Evolutionary conservation across 2,329 filamentous ascomycete genomes (phyloP).

Genomic region (Lizonia empirigonia): DNA sequence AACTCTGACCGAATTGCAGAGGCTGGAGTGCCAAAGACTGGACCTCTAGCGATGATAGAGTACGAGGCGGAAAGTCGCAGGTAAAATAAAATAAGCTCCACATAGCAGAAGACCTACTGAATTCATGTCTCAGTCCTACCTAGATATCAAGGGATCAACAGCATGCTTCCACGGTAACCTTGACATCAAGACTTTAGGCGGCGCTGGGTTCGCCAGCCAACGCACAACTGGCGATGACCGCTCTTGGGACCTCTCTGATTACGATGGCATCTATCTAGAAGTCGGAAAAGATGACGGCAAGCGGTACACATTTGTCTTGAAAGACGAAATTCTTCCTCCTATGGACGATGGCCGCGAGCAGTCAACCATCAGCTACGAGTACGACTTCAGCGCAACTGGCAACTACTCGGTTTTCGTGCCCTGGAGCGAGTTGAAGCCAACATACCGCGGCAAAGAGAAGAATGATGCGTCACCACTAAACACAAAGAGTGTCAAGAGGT

Average conservation of each 20-base stretch:
- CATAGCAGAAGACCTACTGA: neutral
- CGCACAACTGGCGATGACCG: slow-evolving; percentile 64
- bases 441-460: slow-evolving; percentile 72
- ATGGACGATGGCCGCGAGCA: slow-evolving; percentile 70
- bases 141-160: slow-evolving; percentile 47
- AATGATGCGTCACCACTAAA: slow-evolving; percentile 66
- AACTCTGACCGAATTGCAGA: slow-evolving; percentile 44
- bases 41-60: slow-evolving; percentile 74
- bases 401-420: slow-evolving; percentile 57
- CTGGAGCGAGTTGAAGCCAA: slow-evolving; percentile 71
- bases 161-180: slow-evolving; percentile 70
- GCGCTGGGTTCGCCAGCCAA: slow-evolving; percentile 82
- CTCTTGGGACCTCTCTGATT: slow-evolving; percentile 67
- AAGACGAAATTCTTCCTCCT: slow-evolving; percentile 67
- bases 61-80: slow-evolving; percentile 73
- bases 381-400: slow-evolving; percentile 29
- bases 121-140: slow-evolving; percentile 50
- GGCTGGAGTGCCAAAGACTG: slow-evolving; percentile 66
- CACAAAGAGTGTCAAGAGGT: slow-evolving; percentile 64
- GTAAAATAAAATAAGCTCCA: slow-evolving; percentile 42
- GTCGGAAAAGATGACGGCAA: slow-evolving; percentile 64
- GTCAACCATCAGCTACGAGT: slow-evolving; percentile 75
- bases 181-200: slow-evolving; percentile 75
- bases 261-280: slow-evolving; percentile 65
- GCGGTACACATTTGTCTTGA: slow-evolving; percentile 75